These are phyloP conservation scores for Talaromyces albobiverticillius DNA, from an alignment of 2,329 filamentous ascomycete genomes.

Conservation along the genomic window DNA sequence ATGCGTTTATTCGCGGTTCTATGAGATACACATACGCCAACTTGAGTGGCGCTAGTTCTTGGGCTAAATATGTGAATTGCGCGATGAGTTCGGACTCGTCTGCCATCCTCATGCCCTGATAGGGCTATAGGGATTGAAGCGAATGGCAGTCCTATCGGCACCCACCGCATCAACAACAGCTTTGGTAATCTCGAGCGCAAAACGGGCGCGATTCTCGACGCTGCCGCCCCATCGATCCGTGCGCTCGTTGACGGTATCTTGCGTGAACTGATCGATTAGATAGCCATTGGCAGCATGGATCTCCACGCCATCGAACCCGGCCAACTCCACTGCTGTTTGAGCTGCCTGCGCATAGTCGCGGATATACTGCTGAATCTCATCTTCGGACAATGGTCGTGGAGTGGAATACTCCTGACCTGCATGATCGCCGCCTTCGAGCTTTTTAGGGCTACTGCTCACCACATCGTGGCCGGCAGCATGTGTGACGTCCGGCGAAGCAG, in stretches of 20 bases:
- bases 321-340: conserved; percentile 47
- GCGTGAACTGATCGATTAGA: conserved; percentile 50
- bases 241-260: conserved; percentile 46
- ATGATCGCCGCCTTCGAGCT: conserved; percentile 24
- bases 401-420: conserved; percentile 23
- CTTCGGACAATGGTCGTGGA: conserved; percentile 24
- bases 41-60: neutral
- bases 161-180: conserved; percentile 42
- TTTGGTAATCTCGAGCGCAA: conserved; percentile 51
- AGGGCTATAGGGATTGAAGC: conserved; percentile 40
- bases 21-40: conserved; percentile 9
- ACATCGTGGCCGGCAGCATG: conserved; percentile 25
- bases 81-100: conserved; percentile 50
- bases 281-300: conserved; percentile 50
- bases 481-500: conserved; percentile 39
- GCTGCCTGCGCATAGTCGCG: conserved; percentile 42
- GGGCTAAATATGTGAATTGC: conserved; percentile 48
- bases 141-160: conserved; percentile 38
- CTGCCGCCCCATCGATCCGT: conserved; percentile 50
- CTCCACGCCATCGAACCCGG: conserved; percentile 52
- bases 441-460: conserved; percentile 41
- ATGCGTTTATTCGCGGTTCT: neutral
- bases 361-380: conserved; percentile 42
- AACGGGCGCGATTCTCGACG: conserved; percentile 50
- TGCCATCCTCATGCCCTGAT: conserved; percentile 47